Percentiles rank a stretch among this genome's conserved stretches.
phyloP scores from a whole-genome alignment of 257 asterid genomes.

The Jacaranda mimosifolia region DNA sequence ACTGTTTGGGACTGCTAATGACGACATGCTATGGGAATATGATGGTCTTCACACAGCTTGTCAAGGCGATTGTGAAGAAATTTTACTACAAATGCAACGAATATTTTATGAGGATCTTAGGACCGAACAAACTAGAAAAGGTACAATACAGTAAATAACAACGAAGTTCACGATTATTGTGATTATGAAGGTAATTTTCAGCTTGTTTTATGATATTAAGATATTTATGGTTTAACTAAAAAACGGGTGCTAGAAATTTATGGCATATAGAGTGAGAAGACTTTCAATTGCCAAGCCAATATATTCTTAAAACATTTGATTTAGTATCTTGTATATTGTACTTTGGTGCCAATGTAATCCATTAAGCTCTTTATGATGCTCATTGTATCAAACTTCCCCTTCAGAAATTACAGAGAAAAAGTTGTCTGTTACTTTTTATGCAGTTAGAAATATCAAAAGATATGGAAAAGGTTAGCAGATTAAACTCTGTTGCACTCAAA shows the following conservation, averaged over 20 bases:
- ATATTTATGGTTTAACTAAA: constrained; percentile 4
- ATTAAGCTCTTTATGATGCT: neutral
- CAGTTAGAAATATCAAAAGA: constrained; percentile 15
- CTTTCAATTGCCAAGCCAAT: constrained; percentile 5
- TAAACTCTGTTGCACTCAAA: neutral
- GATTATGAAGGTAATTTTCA: constrained; percentile 23
- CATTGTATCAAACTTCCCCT: neutral
- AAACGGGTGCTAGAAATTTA: neutral
- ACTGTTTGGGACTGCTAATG: constrained; percentile 37
- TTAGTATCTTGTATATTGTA: constrained; percentile 2
- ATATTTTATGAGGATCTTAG: constrained; percentile 87
- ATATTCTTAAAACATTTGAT: neutral
- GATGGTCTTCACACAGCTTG: constrained; percentile 72
- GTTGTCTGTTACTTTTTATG: constrained; percentile 1
- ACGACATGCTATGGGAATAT: constrained; percentile 91
- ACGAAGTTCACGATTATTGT: neutral
- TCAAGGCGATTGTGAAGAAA: constrained; percentile 87
- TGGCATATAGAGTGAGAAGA: constrained; percentile 4
- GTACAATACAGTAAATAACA: constrained; percentile 37
- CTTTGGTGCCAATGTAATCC: neutral
- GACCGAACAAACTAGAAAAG: constrained; percentile 55
- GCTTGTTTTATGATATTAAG: neutral
- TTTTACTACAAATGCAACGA: constrained; percentile 84
- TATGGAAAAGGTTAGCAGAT: neutral
- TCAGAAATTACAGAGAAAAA: neutral